A percentile compares a stretch with the other conserved stretches of the same genome.
Evolutionary conservation across 2,329 filamentous ascomycete genomes (phyloP).

Genomic region (Calonectria naviculata): DNA sequence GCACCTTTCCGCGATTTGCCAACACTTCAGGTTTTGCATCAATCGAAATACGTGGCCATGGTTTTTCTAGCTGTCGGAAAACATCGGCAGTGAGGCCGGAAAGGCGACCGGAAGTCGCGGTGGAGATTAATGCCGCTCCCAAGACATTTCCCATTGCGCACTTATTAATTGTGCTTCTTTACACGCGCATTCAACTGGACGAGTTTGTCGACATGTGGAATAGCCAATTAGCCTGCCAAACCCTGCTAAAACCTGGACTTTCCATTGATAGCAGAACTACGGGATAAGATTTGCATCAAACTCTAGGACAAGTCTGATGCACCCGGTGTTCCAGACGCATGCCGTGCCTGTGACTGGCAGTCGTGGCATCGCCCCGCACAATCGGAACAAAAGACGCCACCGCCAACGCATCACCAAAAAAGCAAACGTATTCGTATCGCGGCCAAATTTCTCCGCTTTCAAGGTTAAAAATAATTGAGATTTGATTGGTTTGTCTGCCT

Average conservation of each 20-base stretch:
- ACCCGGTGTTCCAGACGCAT: not conserved
- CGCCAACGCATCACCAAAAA: not conserved
- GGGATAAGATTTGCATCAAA: too few species aligned
- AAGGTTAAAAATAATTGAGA: too few species aligned
- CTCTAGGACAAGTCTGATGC: not conserved
- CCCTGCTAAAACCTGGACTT: not conserved
- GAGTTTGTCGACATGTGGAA: too few species aligned
- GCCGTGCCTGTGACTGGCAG: not conserved
- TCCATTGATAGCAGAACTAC: not conserved
- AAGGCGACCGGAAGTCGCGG: not conserved
- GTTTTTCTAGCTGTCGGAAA: not conserved
- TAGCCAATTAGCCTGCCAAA: not conserved
- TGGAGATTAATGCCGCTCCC: slow-evolving; percentile 1
- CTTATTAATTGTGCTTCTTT: too few species aligned
- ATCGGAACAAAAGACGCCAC: not conserved
- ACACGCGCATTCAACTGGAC: too few species aligned
- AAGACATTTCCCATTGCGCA: not conserved
- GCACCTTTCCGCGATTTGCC: not conserved
- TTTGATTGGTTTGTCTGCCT: too few species aligned
- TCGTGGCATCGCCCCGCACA: slow-evolving; percentile 1
- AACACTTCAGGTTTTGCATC: not conserved
- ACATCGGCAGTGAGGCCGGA: not conserved
- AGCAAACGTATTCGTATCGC: not conserved
- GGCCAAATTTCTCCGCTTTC: not conserved
- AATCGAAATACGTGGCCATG: not conserved